Percentiles rank a stretch among this genome's conserved stretches.
Evolutionary conservation across 2,329 filamentous ascomycete genomes (phyloP).

Genomic region (Monilinia polystroma): DNA sequence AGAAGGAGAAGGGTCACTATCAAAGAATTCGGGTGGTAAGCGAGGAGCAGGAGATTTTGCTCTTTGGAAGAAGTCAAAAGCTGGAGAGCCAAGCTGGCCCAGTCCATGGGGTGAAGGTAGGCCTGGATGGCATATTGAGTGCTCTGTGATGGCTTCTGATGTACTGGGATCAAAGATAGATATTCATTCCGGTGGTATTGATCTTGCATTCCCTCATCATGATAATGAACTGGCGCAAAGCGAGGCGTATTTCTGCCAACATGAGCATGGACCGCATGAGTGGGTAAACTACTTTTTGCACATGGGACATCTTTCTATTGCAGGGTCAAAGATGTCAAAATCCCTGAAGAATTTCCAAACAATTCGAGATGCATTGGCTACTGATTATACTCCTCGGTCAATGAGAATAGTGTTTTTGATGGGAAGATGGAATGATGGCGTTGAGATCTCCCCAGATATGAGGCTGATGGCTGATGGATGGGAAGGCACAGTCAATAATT

Average conservation of each 20-base stretch:
- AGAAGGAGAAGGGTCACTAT: slow-evolving; percentile 84
- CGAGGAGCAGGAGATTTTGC: slow-evolving; percentile 81
- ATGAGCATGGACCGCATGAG: slow-evolving; percentile 21
- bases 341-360: slow-evolving; percentile 95
- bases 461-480: slow-evolving; percentile 71
- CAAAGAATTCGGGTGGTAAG: slow-evolving; percentile 51
- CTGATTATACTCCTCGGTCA: slow-evolving; percentile 71
- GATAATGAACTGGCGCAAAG: slow-evolving; percentile 91
- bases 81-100: slow-evolving; percentile 87
- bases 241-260: slow-evolving; percentile 66
- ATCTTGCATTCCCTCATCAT: slow-evolving; percentile 88
- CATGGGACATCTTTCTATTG: slow-evolving; percentile 89
- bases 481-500: slow-evolving; percentile 56
- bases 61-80: slow-evolving; percentile 89
- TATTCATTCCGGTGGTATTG: slow-evolving; percentile 80
- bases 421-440: slow-evolving; percentile 84
- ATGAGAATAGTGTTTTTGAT: slow-evolving; percentile 85
- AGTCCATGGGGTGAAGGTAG: slow-evolving; percentile 85
- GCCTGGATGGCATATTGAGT: slow-evolving; percentile 97
- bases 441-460: slow-evolving; percentile 86
- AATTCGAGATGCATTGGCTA: slow-evolving; percentile 75
- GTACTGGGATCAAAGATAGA: slow-evolving; percentile 84
- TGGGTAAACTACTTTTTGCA: slow-evolving; percentile 72
- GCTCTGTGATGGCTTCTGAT: slow-evolving; percentile 91
- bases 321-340: slow-evolving; percentile 94